A percentile compares a stretch with the other conserved stretches of the same genome.
Conservation (phyloP, 2,329 filamentous ascomycete genomes). For the Fusarium pseudonygamai region DNA sequence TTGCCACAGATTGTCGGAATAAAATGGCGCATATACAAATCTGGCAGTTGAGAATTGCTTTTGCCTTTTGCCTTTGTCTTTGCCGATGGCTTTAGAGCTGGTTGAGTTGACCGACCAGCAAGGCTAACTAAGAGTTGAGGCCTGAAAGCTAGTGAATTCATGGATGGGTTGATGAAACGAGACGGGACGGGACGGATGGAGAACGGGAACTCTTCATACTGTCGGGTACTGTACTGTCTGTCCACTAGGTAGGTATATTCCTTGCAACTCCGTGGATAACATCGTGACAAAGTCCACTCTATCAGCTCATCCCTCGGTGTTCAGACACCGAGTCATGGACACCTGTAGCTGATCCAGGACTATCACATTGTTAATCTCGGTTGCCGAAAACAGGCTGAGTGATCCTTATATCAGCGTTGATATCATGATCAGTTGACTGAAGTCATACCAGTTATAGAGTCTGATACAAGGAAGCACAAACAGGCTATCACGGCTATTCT, state of each 20-base stretch:
- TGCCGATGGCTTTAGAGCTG: not conserved
- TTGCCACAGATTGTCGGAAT: slow-evolving; percentile 15
- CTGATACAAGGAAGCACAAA: not conserved
- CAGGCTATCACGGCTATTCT: slow-evolving; percentile 1
- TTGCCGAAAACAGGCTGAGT: not conserved
- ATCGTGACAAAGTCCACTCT: not conserved
- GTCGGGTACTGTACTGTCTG: not conserved
- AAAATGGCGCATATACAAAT: slow-evolving; percentile 35
- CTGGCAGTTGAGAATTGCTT: slow-evolving; percentile 10
- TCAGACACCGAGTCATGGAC: not conserved
- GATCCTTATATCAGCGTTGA: not conserved
- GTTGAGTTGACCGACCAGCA: not conserved
- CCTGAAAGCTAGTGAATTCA: not conserved
- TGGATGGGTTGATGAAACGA: slow-evolving; percentile 26
- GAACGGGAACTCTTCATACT: slow-evolving; percentile 7
- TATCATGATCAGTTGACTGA: not conserved
- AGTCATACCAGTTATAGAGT: not conserved
- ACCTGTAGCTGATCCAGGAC: not conserved
- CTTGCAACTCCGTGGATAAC: slow-evolving; percentile 8
- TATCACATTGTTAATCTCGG: slow-evolving; percentile 10
- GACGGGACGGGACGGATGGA: slow-evolving; percentile 21
- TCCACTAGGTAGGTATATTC: not conserved
- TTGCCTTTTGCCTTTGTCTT: not conserved
- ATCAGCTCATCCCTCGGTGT: slow-evolving; percentile 7
- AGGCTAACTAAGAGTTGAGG: not conserved